Conservation (phyloP, 257 asterid species). For the Solanum commersonii region DNA sequence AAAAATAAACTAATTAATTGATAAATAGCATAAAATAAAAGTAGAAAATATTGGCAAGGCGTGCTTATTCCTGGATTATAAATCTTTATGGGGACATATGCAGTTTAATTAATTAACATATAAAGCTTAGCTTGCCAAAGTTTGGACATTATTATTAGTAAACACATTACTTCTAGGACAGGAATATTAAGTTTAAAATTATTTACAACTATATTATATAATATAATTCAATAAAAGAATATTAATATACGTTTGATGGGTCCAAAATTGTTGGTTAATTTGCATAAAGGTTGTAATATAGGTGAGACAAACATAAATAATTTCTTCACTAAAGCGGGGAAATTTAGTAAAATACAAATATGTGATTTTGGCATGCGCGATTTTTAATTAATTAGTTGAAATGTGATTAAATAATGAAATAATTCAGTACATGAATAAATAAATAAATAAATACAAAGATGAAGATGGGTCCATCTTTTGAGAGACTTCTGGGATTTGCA, state of each 20-base stretch:
- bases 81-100: conserved; percentile 15
- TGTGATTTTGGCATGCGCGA: background rate
- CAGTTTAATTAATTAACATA: background rate
- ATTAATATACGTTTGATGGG: background rate
- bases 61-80: conserved; percentile 2
- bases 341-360: background rate
- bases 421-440: background rate
- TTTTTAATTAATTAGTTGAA: background rate
- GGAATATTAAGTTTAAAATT: background rate
- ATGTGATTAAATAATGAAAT: background rate
- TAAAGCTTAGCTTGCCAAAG: background rate
- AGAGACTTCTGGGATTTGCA: background rate
- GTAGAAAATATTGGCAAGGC: background rate
- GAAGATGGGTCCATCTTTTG: background rate
- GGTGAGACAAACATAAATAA: background rate
- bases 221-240: background rate
- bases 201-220: background rate
- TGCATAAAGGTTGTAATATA: background rate
- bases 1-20: background rate
- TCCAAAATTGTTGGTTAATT: background rate
- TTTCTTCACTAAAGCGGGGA: background rate
- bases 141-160: conserved; percentile 1
- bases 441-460: background rate
- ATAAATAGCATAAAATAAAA: background rate
- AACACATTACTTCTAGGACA: background rate